Base-by-base conservation (phyloP, 257 asterid species). In the Linderniella brevidens region DNA sequence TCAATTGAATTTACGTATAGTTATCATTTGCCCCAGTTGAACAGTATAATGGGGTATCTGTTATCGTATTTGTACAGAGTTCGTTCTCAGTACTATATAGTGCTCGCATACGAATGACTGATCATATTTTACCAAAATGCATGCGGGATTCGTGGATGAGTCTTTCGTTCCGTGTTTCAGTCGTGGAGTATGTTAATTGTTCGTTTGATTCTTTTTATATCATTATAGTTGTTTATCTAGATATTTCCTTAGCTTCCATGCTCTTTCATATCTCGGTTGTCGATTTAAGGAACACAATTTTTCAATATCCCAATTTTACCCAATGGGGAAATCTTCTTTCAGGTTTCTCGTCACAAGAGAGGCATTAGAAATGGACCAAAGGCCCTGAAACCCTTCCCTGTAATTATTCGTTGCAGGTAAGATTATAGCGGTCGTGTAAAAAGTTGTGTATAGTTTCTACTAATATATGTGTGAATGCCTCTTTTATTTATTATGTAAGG, bases 301-400 rank as follows among this genome's bases (percentile, higher is more conserved):
- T 37, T 41, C 43, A 32, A 19, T 25, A 55, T n/a, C 20, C 35
- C 43, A 38, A 20, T 10, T 53, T n/a, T 36, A 25, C 55, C 19
- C 63, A 52, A 41, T n/a, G 46, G 54, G 56, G 54, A 54, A 43
- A 47, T 50, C 39, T 57, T 60, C 18, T n/a, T 72, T 61, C 92
- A 85, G 99, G 63, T 56, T 53, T 68, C 92, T 61, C 75, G 64
- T 29, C 94, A 86, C 79, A 90, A 77, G 77, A 81, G 70, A 68
- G 94, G 93, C 29, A 77, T 90, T 56, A 60, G 99, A 58, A 90
- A 90, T 67, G 99, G 94, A 63, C 99, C 99, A 9, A 90, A 79
- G 76, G 96, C 96, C 67, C 70, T 90, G 74, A 90, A 90, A 73
- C 94, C 96, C 44, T 72, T 73, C 50, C 99, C 99, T 13, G 96